These are phyloP conservation scores for Kodamaea kaohsiungensis DNA, from an alignment of 805 yeast species.

Conservation along the genomic window DNA sequence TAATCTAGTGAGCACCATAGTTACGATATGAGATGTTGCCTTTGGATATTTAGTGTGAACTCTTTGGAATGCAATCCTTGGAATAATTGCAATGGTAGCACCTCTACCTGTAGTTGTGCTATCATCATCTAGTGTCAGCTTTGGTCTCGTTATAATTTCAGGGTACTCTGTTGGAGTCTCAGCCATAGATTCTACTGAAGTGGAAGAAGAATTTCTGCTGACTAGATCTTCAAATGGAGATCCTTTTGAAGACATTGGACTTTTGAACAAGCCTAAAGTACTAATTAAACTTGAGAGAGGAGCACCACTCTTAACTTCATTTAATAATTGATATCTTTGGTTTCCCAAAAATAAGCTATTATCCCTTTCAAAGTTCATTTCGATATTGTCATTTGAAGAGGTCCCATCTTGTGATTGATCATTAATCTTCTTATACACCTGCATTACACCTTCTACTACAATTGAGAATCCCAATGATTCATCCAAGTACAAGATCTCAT, in stretches of 20 bases:
- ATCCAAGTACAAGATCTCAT: conserved; percentile 73
- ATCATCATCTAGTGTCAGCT: conserved; percentile 9
- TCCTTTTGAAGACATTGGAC: background rate
- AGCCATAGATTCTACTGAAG: conserved; percentile 1
- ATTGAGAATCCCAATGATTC: conserved; percentile 84
- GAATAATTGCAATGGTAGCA: conserved; percentile 90
- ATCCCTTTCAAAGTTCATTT: conserved; percentile 31
- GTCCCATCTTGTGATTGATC: background rate
- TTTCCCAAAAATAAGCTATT: conserved; percentile 53
- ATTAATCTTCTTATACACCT: conserved; percentile 63
- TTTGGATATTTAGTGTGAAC: conserved; percentile 77
- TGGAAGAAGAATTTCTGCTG: conserved; percentile 6
- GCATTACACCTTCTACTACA: conserved; percentile 88
- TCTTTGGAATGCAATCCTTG: conserved; percentile 75
- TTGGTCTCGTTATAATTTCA: conserved; percentile 71
- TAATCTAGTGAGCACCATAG: conserved; percentile 83
- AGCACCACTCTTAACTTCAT: conserved; percentile 78
- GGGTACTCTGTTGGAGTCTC: conserved; percentile 20
- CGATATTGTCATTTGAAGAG: conserved; percentile 2
- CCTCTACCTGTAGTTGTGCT: conserved; percentile 9
- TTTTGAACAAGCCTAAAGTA: conserved; percentile 69
- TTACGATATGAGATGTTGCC: conserved; percentile 91
- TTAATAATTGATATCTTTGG: conserved; percentile 69
- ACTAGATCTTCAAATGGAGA: conserved; percentile 7
- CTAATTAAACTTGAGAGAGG: conserved; percentile 83